Percentiles rank a stretch among this genome's conserved stretches.
Conservation (phyloP, 257 asterid species). For the Solanum tarijense region DNA sequence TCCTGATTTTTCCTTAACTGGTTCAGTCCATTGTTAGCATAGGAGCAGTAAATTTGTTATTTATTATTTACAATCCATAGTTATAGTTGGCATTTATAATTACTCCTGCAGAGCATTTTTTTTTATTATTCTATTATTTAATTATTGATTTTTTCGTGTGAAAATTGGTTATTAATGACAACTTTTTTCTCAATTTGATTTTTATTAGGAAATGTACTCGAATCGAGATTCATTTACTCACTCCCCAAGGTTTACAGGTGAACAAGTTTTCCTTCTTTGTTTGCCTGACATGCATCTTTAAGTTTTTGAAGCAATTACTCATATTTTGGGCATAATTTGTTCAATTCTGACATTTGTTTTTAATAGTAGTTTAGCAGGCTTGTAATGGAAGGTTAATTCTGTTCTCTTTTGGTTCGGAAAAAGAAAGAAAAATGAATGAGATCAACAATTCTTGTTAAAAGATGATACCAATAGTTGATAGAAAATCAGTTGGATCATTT, state of each 20-base stretch:
- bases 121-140: neutral
- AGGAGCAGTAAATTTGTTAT: neutral
- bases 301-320: neutral
- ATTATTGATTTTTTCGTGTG: neutral
- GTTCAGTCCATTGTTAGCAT: neutral
- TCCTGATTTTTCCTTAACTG: neutral
- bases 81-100: neutral
- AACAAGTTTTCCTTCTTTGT: neutral
- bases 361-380: neutral
- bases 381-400: neutral
- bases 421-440: neutral
- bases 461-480: neutral
- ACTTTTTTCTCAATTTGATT: neutral
- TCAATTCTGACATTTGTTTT: neutral
- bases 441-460: neutral
- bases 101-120: neutral
- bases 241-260: constrained; percentile 94
- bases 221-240: constrained; percentile 75
- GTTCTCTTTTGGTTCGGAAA: neutral
- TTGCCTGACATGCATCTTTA: neutral
- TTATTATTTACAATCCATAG: neutral
- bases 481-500: neutral
- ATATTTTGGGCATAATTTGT: neutral
- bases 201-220: constrained; percentile 84
- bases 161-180: neutral